A percentile compares a stretch with the other conserved stretches of the same genome.
Conservation (phyloP, 495 filamentous ascomycete species). For the Glonium stellatum region DNA sequence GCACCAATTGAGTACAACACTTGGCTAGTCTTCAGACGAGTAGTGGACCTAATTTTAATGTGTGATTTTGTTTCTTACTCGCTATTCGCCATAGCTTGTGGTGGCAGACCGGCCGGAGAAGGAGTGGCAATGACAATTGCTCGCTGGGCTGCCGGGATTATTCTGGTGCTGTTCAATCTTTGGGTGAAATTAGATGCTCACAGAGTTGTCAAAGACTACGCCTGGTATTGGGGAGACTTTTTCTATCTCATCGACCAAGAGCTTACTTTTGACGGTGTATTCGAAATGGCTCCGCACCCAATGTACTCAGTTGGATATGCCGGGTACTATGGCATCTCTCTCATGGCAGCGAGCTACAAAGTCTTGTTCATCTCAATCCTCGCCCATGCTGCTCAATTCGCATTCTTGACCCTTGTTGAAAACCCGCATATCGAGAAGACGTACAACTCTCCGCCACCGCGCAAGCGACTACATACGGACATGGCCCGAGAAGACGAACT, state of each 20-base stretch:
- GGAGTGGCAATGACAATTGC: constrained; percentile 55
- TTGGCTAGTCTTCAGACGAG: constrained; percentile 89
- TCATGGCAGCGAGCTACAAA: constrained; percentile 95
- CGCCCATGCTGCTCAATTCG: constrained; percentile 91
- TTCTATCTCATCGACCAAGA: constrained; percentile 98
- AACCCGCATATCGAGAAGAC: constrained; percentile 98
- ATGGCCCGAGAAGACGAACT: constrained; percentile 18
- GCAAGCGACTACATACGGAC: constrained; percentile 26
- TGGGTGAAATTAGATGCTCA: constrained; percentile 99
- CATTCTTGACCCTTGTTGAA: constrained; percentile 81
- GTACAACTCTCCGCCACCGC: constrained; percentile 80
- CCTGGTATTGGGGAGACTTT: constrained; percentile 99
- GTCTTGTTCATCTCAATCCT: constrained; percentile 93
- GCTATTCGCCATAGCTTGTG: constrained; percentile 88
- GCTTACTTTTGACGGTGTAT: constrained; percentile 95
- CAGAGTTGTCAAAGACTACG: constrained; percentile 97
- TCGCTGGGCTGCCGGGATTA: constrained; percentile 76
- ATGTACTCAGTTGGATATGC: constrained; percentile 99
- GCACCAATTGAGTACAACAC: constrained; percentile 98
- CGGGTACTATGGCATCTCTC: constrained; percentile 97
- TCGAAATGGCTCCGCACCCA: constrained; percentile 97
- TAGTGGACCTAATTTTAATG: constrained; percentile 95
- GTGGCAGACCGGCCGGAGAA: constrained; percentile 64
- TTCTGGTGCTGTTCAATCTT: constrained; percentile 86
- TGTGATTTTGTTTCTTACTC: constrained; percentile 97